Percentiles rank a stretch among this genome's conserved stretches.
Conservation (phyloP, 106 monocot genomes). For the Cymbidium sinense region DNA sequence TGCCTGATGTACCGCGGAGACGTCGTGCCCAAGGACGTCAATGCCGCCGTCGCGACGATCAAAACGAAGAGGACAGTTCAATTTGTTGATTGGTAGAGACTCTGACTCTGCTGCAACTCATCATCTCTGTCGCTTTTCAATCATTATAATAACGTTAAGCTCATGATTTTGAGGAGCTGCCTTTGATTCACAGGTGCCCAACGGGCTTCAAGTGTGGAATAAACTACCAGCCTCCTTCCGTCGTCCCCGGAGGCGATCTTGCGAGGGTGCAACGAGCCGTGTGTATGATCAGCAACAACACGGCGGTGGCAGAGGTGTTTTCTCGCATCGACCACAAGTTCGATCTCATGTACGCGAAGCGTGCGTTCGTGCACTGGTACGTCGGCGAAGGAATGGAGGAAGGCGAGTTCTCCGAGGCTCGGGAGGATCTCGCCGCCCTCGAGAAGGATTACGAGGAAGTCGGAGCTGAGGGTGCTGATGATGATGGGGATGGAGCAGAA, state of each 20-base stretch:
- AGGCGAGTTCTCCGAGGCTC: slow-evolving; percentile 82
- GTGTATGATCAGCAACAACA: slow-evolving; percentile 97
- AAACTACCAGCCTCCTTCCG: slow-evolving; percentile 87
- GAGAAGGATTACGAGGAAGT: slow-evolving; percentile 95
- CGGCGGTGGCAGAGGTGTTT: slow-evolving; percentile 86
- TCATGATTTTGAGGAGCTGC: too few species aligned
- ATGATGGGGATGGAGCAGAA: slow-evolving; percentile 32
- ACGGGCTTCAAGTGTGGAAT: slow-evolving; percentile 96
- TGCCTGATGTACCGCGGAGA: slow-evolving; percentile 24
- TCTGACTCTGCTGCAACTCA: slow-evolving; percentile 11
- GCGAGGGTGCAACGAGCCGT: slow-evolving; percentile 77
- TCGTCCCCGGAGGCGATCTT: slow-evolving; percentile 79
- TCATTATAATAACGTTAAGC: too few species aligned
- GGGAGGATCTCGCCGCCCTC: slow-evolving; percentile 82
- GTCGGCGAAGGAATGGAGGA: slow-evolving; percentile 95
- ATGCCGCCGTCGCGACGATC: slow-evolving; percentile 20
- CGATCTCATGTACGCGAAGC: slow-evolving; percentile 85
- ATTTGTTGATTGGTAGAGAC: slow-evolving; percentile 54
- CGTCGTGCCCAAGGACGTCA: slow-evolving; percentile 23
- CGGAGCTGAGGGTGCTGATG: slow-evolving; percentile 68
- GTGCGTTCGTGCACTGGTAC: slow-evolving; percentile 94
- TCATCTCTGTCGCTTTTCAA: neutral
- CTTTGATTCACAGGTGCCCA: slow-evolving; percentile 41
- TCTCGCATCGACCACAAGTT: slow-evolving; percentile 93
- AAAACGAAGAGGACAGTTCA: slow-evolving; percentile 24